Evolutionary conservation across 192 early-diverging fungal genomes (phyloP).

Genomic region (Coemansia sp.): DNA sequence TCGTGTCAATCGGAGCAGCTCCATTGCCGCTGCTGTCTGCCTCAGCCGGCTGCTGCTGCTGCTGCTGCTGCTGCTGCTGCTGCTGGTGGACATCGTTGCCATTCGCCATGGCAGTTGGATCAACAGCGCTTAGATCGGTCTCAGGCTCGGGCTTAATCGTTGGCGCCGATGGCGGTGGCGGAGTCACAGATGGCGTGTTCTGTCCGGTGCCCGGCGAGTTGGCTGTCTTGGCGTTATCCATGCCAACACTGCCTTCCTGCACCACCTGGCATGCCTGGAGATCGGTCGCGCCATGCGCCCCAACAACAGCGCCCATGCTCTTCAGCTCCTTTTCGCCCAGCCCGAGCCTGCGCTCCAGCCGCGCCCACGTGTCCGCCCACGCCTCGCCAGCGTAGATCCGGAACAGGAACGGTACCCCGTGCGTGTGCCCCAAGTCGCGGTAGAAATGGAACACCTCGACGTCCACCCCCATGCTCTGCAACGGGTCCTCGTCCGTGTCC

Average conservation of each 20-base stretch:
- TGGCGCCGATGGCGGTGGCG: constrained; percentile 6
- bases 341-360: constrained; percentile 71
- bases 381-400: constrained; percentile 66
- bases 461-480: constrained; percentile 25
- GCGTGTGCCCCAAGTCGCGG: constrained; percentile 65
- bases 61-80: background rate
- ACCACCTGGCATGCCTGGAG: constrained; percentile 24
- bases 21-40: background rate
- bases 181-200: constrained; percentile 13
- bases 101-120: background rate
- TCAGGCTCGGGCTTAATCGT: background rate
- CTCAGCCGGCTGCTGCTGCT: background rate
- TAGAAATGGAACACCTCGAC: constrained; percentile 80
- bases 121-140: background rate
- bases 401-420: constrained; percentile 87
- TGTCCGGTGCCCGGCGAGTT: constrained; percentile 22
- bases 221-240: background rate
- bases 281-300: constrained; percentile 12
- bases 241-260: constrained; percentile 20
- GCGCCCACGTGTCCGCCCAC: constrained; percentile 69
- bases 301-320: constrained; percentile 40
- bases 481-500: constrained; percentile 54
- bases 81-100: constrained; percentile 1
- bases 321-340: constrained; percentile 84
- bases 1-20: background rate